Evolutionary conservation across 2,329 filamentous ascomycete genomes (phyloP), one percentile per base, ranked within the genome.

Genomic region (Arachnomyces sp.): DNA sequence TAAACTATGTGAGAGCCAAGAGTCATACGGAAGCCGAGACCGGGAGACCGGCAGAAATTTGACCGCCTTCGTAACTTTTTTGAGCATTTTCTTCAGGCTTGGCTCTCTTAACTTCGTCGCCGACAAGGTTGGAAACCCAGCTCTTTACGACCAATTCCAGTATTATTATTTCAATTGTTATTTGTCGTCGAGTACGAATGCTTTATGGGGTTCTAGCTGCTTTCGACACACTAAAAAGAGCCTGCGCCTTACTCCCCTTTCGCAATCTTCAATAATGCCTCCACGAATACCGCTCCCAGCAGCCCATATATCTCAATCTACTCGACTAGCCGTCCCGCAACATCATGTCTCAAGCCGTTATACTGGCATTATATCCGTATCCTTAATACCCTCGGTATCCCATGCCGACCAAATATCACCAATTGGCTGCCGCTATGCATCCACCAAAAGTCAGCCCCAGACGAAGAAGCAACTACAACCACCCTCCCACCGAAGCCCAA

Each of bases 401-500:
- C 45, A 64, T 60, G 60, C 61, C 61, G 57, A 65, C 48, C 40
- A 49, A 60, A 46, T 57, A 55, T 50, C 33, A 34, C 6, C 11
- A 18, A 34, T 9, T n/a, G 12, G 11, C 11, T 3, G 5, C 15
- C 33, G 60, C 59, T 73, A 73, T 38, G 72, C 73, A 28, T 63
- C 21, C 69, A 49, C 64, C 69, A 41, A 63, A 69, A 42, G 63
- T 74, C n/a, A 39, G 14, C 5, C 34, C 33, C 13, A 40, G 38
- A 31, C 11, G 36, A 40, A 5, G 21, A 31, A 16, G 38, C 37
- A 3, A 31, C 36, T 80, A 1, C 88, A 95, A 63, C 90, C 89
- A 2, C 87, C 86, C 3, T 94, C 86, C 40, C 84, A 93, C 60
- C 86, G 90, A 59, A 84, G 82, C 14, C 78, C 89, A 34, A 84